phyloP scores from a whole-genome alignment of 805 yeast species.

The Lachancea sp. region DNA sequence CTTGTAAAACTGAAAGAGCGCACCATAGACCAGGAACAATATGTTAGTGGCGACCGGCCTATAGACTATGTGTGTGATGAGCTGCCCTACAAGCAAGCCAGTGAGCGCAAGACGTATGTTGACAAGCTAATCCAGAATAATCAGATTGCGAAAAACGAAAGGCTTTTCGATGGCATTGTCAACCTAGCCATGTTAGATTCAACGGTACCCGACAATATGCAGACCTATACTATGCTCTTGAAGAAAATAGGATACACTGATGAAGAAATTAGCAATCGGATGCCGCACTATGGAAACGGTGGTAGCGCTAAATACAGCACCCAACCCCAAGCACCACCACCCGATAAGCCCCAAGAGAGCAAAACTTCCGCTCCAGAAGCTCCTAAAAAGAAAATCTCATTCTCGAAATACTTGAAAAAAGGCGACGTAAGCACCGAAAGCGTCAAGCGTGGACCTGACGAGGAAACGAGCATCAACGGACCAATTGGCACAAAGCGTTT shows the following conservation, averaged over 20 bases:
- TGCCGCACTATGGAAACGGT: constrained; percentile 6
- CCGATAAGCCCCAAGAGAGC: neutral
- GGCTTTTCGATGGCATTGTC: constrained; percentile 16
- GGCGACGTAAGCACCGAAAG: constrained; percentile 19
- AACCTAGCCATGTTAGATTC: constrained; percentile 25
- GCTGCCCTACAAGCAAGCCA: constrained; percentile 21
- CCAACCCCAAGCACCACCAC: no score
- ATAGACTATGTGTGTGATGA: constrained; percentile 20
- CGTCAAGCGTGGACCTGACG: constrained; percentile 15
- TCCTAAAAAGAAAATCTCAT: constrained; percentile 32
- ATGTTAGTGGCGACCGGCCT: constrained; percentile 12
- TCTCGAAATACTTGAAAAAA: constrained; percentile 30
- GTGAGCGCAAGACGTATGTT: constrained; percentile 25
- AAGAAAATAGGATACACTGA: constrained; percentile 20
- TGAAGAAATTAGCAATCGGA: constrained; percentile 9
- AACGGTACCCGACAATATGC: constrained; percentile 20
- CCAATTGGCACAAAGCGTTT: constrained; percentile 6
- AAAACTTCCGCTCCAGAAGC: constrained; percentile 13
- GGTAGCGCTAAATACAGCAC: neutral
- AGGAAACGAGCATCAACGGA: neutral
- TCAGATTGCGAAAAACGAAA: constrained; percentile 9
- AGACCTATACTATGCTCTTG: constrained; percentile 21
- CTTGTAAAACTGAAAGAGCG: constrained; percentile 16
- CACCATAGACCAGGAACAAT: constrained; percentile 7
- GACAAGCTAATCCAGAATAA: no score